Percentiles rank a stretch among this genome's conserved stretches.
These are phyloP conservation scores for Alternaria ventricosa DNA, from an alignment of 2,329 filamentous ascomycete species.

Conservation along the genomic window DNA sequence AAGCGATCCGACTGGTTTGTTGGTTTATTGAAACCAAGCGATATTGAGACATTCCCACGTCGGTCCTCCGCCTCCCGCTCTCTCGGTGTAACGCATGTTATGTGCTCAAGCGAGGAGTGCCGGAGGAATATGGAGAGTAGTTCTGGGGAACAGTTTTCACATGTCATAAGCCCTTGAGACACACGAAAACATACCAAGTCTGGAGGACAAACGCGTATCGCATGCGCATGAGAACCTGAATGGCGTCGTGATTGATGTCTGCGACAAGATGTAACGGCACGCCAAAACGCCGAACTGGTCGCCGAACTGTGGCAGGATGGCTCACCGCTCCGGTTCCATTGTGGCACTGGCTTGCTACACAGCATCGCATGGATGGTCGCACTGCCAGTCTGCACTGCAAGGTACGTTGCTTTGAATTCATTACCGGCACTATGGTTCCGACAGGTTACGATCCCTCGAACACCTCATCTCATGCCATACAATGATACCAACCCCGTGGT, in stretches of 20 bases:
- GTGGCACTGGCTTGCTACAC: constrained; percentile 9
- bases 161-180: background rate
- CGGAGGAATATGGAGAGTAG: background rate
- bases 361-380: constrained; percentile 11
- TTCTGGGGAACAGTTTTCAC: background rate
- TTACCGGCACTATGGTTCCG: background rate
- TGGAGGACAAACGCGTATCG: background rate
- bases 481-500: background rate
- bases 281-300: constrained; percentile 7
- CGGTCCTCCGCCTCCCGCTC: background rate
- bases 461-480: background rate
- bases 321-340: constrained; percentile 14
- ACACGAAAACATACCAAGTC: background rate
- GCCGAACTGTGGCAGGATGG: constrained; percentile 22
- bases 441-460: background rate
- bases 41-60: constrained; percentile 1
- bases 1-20: constrained; percentile 1
- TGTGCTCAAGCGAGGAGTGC: background rate
- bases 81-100: background rate
- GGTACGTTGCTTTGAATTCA: constrained; percentile 6
- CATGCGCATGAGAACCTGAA: background rate
- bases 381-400: constrained; percentile 18
- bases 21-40: background rate
- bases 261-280: background rate
- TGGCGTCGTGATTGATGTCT: background rate